Evolutionary conservation across 2,329 filamentous ascomycete species (phyloP).

Genomic region (Verticillium alfalfae): DNA sequence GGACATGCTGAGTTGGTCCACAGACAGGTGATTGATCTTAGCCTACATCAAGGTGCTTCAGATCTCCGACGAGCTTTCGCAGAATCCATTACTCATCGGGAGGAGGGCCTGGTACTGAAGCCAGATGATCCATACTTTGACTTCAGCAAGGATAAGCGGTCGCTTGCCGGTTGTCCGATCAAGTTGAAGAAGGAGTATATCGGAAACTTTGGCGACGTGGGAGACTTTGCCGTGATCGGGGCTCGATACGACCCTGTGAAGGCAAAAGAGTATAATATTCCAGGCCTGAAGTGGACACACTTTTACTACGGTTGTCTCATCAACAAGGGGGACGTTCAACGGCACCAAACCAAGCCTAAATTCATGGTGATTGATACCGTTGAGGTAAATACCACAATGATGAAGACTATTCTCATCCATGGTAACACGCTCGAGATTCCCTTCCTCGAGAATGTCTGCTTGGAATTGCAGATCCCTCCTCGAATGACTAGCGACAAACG

Average conservation of each 20-base stretch:
- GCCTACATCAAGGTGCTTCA: conserved; percentile 39
- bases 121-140: conserved; percentile 74
- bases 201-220: conserved; percentile 69
- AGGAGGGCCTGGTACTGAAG: conserved; percentile 80
- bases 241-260: conserved; percentile 63
- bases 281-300: conserved; percentile 65
- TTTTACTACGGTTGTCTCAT: conserved; percentile 74
- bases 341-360: conserved; percentile 44
- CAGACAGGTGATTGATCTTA: conserved; percentile 64
- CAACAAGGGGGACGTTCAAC: conserved; percentile 56
- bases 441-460: conserved; percentile 28
- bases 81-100: conserved; percentile 55
- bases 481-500: conserved; percentile 33
- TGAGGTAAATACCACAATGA: conserved; percentile 44
- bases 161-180: conserved; percentile 53
- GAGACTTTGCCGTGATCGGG: conserved; percentile 76
- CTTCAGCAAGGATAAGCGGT: conserved; percentile 27
- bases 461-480: conserved; percentile 40
- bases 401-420: conserved; percentile 43
- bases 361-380: conserved; percentile 66
- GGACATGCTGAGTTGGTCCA: conserved; percentile 65
- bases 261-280: conserved; percentile 49
- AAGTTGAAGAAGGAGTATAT: conserved; percentile 88
- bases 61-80: conserved; percentile 62
- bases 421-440: conserved; percentile 37